Conservation (phyloP, 805 yeast genomes). For the Yamadazyma nakazawae region DNA sequence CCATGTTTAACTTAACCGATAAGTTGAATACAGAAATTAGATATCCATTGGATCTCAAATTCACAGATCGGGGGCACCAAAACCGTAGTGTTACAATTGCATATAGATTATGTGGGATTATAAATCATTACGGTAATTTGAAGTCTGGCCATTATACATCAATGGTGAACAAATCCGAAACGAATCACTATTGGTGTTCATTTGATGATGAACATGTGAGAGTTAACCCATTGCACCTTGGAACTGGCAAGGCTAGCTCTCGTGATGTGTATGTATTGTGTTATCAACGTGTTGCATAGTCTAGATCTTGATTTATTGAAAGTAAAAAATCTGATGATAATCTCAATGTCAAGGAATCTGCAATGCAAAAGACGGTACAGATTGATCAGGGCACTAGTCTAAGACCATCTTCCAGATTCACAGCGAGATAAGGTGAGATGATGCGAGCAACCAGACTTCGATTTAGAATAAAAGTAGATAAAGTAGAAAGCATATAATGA, state of each 20-base stretch:
- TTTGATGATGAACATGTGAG: conserved; percentile 70
- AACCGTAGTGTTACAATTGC: conserved; percentile 28
- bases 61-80: conserved; percentile 32
- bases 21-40: conserved; percentile 48
- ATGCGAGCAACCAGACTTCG: not conserved
- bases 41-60: conserved; percentile 54
- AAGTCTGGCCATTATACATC: conserved; percentile 78
- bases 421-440: not conserved
- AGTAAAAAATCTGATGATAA: not conserved
- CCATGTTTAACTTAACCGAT: conserved; percentile 50
- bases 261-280: conserved; percentile 68
- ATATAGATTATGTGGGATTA: conserved; percentile 59
- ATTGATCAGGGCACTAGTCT: not conserved
- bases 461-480: not conserved
- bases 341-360: conserved; percentile 18
- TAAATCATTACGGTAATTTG: conserved; percentile 68
- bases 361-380: not conserved
- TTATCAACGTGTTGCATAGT: conserved; percentile 43
- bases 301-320: not conserved
- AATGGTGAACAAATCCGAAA: conserved; percentile 47
- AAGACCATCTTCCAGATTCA: not conserved
- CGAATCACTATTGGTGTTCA: conserved; percentile 58
- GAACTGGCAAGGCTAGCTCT: conserved; percentile 41
- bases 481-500: not conserved
- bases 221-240: conserved; percentile 45